Evolutionary conservation across 2,329 filamentous ascomycete genomes (phyloP).

Genomic region (Aspergillus felis): DNA sequence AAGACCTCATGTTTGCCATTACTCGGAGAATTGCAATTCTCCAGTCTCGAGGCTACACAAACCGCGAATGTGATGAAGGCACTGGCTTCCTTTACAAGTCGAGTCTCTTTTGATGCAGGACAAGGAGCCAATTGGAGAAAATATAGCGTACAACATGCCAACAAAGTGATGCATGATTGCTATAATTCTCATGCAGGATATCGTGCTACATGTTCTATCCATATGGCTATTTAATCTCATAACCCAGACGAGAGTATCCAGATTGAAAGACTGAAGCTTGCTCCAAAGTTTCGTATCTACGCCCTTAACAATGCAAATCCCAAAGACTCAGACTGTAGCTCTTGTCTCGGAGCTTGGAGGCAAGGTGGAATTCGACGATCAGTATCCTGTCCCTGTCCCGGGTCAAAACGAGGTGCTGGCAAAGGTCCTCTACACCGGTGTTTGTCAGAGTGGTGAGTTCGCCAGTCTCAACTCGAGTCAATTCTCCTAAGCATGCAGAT

Average conservation of each 20-base stretch:
- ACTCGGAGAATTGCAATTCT: neutral
- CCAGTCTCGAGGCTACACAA: neutral
- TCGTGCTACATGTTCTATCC: too few relatives aligned
- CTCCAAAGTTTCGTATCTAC: neutral
- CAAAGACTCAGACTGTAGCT: constrained; percentile 36
- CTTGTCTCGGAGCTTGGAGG: constrained; percentile 40
- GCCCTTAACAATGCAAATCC: constrained; percentile 2
- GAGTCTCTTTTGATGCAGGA: neutral
- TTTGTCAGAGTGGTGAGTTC: constrained; percentile 42
- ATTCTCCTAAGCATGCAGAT: constrained; percentile 21
- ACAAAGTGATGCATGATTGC: neutral
- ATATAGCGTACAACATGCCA: neutral
- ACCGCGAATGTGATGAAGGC: neutral
- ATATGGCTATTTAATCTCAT: neutral
- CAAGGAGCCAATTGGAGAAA: neutral
- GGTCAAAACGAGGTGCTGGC: constrained; percentile 42
- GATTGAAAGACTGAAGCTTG: neutral
- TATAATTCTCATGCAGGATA: neutral
- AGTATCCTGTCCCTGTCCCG: constrained; percentile 41
- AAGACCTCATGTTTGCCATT: neutral
- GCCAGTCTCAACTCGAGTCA: neutral
- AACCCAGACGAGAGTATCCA: neutral
- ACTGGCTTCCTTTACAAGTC: neutral
- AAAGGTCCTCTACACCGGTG: constrained; percentile 44
- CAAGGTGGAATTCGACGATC: constrained; percentile 37